Evolutionary conservation across 257 asterid species (phyloP), one percentile per base, ranked within the genome.

Genomic region (Mitragyna speciosa): DNA sequence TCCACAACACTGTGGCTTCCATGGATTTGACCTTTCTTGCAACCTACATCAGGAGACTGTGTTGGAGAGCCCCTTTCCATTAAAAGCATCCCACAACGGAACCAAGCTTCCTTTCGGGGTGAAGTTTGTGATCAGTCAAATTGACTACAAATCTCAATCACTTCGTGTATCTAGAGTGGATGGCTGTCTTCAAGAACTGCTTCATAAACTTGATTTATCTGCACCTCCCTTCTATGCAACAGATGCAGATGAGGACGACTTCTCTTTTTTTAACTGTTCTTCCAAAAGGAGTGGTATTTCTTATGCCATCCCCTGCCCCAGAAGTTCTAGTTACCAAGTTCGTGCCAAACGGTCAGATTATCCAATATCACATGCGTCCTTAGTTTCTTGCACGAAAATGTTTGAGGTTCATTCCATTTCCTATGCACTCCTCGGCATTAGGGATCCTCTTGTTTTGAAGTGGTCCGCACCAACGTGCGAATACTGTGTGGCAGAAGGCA

Each of bases 1-100:
- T 0, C 52, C 36, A 1, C 16, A 28, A 48, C 66, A 72, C n/a
- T 72, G 73, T 72, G 78, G 41, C 65, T 71, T 70, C 78, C 78
- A 64, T 26, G 73, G 73, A 28, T 79, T 79, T 79, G 78, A 72
- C 68, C 52, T 48, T 48, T 48, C 52, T 48, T 48, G 52, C 52
- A 48, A 10, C 51, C 54, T 19, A 65, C 45, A 3, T 16, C 20
- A 49, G 0, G 74, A 72, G 6, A 79, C 82, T 0, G 73, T 79
- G 48, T 45, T 72, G 78, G 82, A 79, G 20, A 70, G 20, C 6
- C 66, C 73, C 3, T 30, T 72, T 31, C 82, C 73, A 0, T 2
- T 52, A 0, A 68, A 78, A 45, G 74, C 75, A 51, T 15, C 69
- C 28, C 6, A 52, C 12, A 47, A 36, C 11, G 12, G 11, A 28